Conservation (phyloP, 345 rosid genomes). For the Syzygium aromaticum region DNA sequence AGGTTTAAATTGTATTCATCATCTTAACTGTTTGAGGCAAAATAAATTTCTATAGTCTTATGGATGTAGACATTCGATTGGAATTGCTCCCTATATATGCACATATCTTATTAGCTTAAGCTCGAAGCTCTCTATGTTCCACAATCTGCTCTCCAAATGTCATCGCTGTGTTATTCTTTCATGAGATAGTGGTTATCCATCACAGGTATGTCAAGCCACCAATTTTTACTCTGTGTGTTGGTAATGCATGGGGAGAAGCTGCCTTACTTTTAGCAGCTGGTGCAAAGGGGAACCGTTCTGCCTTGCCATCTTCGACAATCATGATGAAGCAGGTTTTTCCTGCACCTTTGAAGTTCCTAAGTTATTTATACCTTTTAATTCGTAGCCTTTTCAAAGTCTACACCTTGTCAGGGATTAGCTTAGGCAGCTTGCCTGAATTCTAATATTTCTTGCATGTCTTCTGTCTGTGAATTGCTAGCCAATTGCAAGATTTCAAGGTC, state of each 20-base stretch:
- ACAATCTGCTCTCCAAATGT: background rate
- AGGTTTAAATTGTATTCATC: background rate
- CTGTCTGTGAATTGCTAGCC: slow-evolving; percentile 47
- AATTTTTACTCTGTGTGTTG: slow-evolving; percentile 90
- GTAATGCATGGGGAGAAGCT: slow-evolving; percentile 99
- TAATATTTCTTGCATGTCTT: background rate
- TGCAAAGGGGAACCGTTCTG: slow-evolving; percentile 51
- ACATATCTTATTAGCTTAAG: background rate
- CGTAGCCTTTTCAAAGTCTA: background rate
- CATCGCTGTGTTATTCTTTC: background rate
- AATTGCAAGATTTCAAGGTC: slow-evolving; percentile 90
- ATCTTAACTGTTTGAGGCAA: background rate
- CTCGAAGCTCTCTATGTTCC: background rate
- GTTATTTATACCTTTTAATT: background rate
- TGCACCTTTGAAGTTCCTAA: slow-evolving; percentile 2
- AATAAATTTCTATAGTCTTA: background rate
- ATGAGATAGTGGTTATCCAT: background rate
- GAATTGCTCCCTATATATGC: background rate
- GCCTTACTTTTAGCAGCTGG: slow-evolving; percentile 80
- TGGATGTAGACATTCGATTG: background rate
- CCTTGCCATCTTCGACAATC: slow-evolving; percentile 62
- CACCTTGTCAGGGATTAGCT: background rate
- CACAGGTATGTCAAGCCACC: slow-evolving; percentile 75
- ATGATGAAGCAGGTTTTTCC: slow-evolving; percentile 56
- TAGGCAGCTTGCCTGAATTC: background rate